A percentile compares a stretch with the other conserved stretches of the same genome.
Evolutionary conservation across 2,329 filamentous ascomycete species (phyloP).

Genomic region (Incumbomyces delicatus): DNA sequence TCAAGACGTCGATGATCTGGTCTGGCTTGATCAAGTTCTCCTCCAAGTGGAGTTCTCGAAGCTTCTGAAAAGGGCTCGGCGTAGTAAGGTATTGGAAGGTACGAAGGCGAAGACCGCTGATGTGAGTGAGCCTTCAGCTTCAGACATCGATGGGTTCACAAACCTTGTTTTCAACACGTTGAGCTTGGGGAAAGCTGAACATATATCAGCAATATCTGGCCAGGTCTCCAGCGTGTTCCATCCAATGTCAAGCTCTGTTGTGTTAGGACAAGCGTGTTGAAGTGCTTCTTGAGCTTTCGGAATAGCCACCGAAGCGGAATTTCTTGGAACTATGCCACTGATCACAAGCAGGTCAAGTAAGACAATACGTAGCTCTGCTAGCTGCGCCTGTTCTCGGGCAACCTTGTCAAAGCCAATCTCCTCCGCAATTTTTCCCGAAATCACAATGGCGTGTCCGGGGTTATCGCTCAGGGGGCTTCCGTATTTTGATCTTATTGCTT

Average conservation of each 20-base stretch:
- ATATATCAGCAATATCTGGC: conserved; percentile 59
- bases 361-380: conserved; percentile 69
- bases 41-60: conserved; percentile 51
- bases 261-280: conserved; percentile 44
- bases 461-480: conserved; percentile 32
- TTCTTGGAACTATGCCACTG: conserved; percentile 22
- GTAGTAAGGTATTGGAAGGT: conserved; percentile 30
- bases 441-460: conserved; percentile 44
- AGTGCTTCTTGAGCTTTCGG: conserved; percentile 41
- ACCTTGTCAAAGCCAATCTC: conserved; percentile 96
- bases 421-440: conserved; percentile 75
- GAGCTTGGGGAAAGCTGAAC: conserved; percentile 57
- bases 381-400: conserved; percentile 61
- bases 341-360: conserved; percentile 71
- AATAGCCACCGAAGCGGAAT: conserved; percentile 21
- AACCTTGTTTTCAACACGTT: conserved; percentile 63
- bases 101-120: conserved; percentile 13
- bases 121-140: neutral
- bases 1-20: conserved; percentile 41
- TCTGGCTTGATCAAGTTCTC: conserved; percentile 59
- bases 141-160: conserved; percentile 22
- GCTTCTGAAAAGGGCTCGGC: conserved; percentile 35
- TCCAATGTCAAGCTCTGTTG: conserved; percentile 70
- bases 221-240: conserved; percentile 68
- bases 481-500: conserved; percentile 77